Base-by-base conservation (phyloP, 306 rosid genomes). In the Quercus alba region DNA sequence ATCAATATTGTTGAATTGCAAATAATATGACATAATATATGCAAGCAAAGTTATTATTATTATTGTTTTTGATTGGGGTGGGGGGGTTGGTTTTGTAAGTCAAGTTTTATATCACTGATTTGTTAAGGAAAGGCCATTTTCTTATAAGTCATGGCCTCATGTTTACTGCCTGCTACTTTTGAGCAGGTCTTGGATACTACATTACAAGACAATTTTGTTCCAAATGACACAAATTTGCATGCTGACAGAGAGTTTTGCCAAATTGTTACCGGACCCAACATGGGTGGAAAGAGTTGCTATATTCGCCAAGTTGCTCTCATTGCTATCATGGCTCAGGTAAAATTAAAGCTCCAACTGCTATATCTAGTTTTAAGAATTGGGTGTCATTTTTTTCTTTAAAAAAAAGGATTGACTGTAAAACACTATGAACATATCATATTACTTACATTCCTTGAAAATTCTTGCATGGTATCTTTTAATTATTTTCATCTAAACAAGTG, bases 201-300 rank as follows among this genome's bases (percentile, higher is more conserved):
- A 75, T 87, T 95, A 70, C 98, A 84, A 85, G 97, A 90, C 84
- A 85, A 84, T 87, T 93, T 93, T 86, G 99, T 93, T 72, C 99
- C 99, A 55, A 95, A 95, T 81, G 90, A 93, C 84, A 95, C 99
- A 66, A 72, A 84, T 79, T 81, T 93, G 82, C 89, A 90, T 69
- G 90, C 90, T 7, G 88, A 85, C 58, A 73, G 85, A 77, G 97
- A 91, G 87, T 85, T 86, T 80, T 90, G 99, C 80, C 98, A 95
- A 82, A 95, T 93, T 81, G 88, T 93, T 82, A 95, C 99, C 31
- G 99, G 99, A 81, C 98, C 99, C 63, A 95, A 95, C 80, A 93
- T 95, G 99, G 98, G 99, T 19, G 99, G 99, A 2, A 93, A 95
- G 88, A 95, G 99, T 84, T 95, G 99, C 87, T 95, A 93, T 82